A percentile compares a stretch with the other conserved stretches of the same genome.
Evolutionary conservation across 495 filamentous ascomycete genomes (phyloP).

Genomic region (Clohesyomyces aquaticus): DNA sequence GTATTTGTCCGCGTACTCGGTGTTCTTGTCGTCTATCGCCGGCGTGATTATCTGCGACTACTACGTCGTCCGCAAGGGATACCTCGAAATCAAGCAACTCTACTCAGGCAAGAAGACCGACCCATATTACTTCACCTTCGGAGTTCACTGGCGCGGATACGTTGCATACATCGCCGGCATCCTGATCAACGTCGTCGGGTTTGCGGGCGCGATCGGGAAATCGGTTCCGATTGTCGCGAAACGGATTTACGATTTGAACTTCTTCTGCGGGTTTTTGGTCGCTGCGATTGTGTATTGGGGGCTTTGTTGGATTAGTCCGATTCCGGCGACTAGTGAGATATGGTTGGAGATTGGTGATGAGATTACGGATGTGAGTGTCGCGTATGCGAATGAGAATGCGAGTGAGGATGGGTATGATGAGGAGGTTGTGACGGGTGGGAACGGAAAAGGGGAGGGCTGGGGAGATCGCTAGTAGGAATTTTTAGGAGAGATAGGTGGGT

Average conservation of each 20-base stretch:
- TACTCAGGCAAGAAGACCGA: constrained; percentile 70
- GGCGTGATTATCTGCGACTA: constrained; percentile 91
- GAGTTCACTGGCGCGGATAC: constrained; percentile 84
- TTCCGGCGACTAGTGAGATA: constrained; percentile 70
- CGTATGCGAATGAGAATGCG: constrained; percentile 48
- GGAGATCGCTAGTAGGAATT: not conserved
- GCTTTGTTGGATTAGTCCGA: constrained; percentile 68
- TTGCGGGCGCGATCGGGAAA: constrained; percentile 77
- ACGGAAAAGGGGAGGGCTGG: constrained; percentile 11
- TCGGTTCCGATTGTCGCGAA: constrained; percentile 75
- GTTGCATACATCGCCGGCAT: constrained; percentile 83
- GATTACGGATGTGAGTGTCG: constrained; percentile 45
- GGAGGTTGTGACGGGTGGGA: constrained; percentile 25
- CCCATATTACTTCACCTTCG: constrained; percentile 74
- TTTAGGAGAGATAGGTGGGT: not conserved
- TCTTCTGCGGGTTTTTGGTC: constrained; percentile 81
- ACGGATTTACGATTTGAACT: constrained; percentile 90
- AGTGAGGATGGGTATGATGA: constrained; percentile 29
- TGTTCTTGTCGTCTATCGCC: constrained; percentile 91
- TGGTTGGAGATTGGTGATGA: constrained; percentile 86
- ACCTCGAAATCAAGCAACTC: constrained; percentile 75
- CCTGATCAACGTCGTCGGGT: constrained; percentile 90
- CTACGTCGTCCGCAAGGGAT: constrained; percentile 84
- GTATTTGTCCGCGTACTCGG: constrained; percentile 92
- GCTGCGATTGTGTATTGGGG: constrained; percentile 68